Evolutionary conservation across 129 eudicot genomes (phyloP), one percentile per base, ranked within the genome.

Genomic region (Pittosporum tobira): DNA sequence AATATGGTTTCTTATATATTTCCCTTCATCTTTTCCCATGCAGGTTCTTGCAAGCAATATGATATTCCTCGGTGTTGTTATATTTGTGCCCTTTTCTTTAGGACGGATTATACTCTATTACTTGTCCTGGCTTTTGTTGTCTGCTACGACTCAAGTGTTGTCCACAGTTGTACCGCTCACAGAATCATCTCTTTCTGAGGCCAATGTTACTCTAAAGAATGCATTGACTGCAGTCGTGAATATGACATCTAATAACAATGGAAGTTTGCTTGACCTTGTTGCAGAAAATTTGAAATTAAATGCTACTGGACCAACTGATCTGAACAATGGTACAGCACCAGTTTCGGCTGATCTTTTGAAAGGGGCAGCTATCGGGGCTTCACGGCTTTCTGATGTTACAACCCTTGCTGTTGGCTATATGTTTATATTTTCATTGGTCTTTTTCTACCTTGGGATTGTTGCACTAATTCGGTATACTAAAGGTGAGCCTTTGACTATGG

Each of bases 41-140:
- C 87, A 90, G 97, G 97, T 85, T 73, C 88, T 90, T 63, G 97
- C 97, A 31, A 89, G 97, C 81, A 89, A 89, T 71, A 84, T 85
- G 93, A 84, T 89, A 70, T 89, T 89, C 67, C 95, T 89, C 74
- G 93, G 91, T 27, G 95, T 82, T 63, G 91, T 89, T 51, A 84
- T 85, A 47, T 80, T 90, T 57, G 75, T 85, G 58, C 97, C 97
- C 23, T 90, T 90, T 71, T 85, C 94, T 36, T 54, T 90, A 13
- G 95, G 97, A 45, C 82, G 97, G 9, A 52, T 90, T 21, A 78
- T 85, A 62, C 78, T 90, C 63, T 66, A 82, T 51, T 80, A 85
- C 28, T 18, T 82, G n/a, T 82, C 94, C 28, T 82, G 86, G 93
- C 57, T 89, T 56, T 61, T 85, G 63, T 75, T 84, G 37, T 79